phyloP scores from a whole-genome alignment of 1,284 basidiomycete species.

The Cryptococcus neoformans region DNA sequence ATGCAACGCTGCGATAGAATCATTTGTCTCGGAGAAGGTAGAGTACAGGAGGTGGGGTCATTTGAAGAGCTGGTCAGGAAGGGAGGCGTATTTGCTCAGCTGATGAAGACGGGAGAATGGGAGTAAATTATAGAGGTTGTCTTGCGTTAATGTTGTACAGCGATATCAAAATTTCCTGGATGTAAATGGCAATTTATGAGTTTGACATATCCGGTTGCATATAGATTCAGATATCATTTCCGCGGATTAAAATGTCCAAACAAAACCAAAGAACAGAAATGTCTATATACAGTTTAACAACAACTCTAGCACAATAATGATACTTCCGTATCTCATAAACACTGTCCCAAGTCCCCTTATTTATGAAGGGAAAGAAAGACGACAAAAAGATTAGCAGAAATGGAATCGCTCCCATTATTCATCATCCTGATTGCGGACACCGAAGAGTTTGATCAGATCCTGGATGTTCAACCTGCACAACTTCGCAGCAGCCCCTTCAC shows the following conservation, averaged over 20 bases:
- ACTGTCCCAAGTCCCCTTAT: too few species aligned
- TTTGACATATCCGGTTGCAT: too few species aligned
- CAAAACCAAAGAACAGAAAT: too few species aligned
- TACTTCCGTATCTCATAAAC: too few species aligned
- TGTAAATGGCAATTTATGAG: constrained; percentile 37
- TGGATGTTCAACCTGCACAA: constrained; percentile 24
- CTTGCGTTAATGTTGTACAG: not conserved
- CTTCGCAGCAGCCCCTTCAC: constrained; percentile 43
- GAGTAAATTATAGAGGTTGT: constrained; percentile 27
- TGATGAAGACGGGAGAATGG: constrained; percentile 88
- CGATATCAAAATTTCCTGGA: not conserved
- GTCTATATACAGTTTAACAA: too few species aligned
- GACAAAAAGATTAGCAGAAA: too few species aligned
- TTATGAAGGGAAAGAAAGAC: too few species aligned
- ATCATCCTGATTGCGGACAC: constrained; percentile 1
- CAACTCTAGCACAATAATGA: too few species aligned
- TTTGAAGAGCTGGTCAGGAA: constrained; percentile 67
- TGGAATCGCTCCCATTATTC: not conserved
- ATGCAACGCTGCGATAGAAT: constrained; percentile 93
- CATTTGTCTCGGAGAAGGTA: constrained; percentile 73
- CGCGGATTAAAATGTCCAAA: too few species aligned
- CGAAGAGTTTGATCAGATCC: constrained; percentile 29
- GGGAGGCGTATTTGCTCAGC: constrained; percentile 72
- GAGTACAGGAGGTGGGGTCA: constrained; percentile 72
- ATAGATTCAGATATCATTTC: too few species aligned